phyloP scores from a whole-genome alignment of 176 grass and related monocot species.

The Triticum turgidum region DNA sequence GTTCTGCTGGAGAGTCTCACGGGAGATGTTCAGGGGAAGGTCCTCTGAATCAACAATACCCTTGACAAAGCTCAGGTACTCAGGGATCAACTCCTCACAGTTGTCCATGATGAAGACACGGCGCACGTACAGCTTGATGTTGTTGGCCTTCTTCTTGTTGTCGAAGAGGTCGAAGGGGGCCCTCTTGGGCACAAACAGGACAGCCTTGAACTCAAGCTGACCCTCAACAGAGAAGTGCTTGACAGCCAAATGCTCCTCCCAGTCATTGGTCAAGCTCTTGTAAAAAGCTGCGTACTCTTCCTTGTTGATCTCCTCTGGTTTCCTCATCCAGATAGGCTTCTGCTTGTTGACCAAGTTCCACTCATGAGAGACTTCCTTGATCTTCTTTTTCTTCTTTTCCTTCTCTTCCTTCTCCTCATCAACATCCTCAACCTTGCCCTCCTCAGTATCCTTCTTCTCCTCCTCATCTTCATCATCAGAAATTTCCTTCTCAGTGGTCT shows the following conservation, averaged over 20 bases:
- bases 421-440: slow-evolving; percentile 89
- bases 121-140: slow-evolving; percentile 91
- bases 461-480: slow-evolving; percentile 93
- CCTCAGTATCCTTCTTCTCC: slow-evolving; percentile 83
- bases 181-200: slow-evolving; percentile 81
- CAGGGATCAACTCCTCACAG: slow-evolving; percentile 82
- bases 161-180: slow-evolving; percentile 91
- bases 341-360: slow-evolving; percentile 87
- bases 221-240: slow-evolving; percentile 97
- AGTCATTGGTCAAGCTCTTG: slow-evolving; percentile 94
- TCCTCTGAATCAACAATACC: slow-evolving; percentile 90
- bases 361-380: slow-evolving; percentile 91
- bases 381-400: slow-evolving; percentile 89
- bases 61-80: slow-evolving; percentile 79
- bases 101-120: slow-evolving; percentile 93
- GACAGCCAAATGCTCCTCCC: slow-evolving; percentile 83
- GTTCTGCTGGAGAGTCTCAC: slow-evolving; percentile 83
- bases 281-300: slow-evolving; percentile 92
- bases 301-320: slow-evolving; percentile 89
- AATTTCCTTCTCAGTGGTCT: slow-evolving; percentile 89
- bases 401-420: slow-evolving; percentile 89
- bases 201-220: slow-evolving; percentile 86
- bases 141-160: slow-evolving; percentile 80
- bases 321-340: slow-evolving; percentile 95
- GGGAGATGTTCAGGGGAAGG: slow-evolving; percentile 80